Evolutionary conservation across 2,329 filamentous ascomycete genomes (phyloP).

Genomic region (Hypoxylon sp.): DNA sequence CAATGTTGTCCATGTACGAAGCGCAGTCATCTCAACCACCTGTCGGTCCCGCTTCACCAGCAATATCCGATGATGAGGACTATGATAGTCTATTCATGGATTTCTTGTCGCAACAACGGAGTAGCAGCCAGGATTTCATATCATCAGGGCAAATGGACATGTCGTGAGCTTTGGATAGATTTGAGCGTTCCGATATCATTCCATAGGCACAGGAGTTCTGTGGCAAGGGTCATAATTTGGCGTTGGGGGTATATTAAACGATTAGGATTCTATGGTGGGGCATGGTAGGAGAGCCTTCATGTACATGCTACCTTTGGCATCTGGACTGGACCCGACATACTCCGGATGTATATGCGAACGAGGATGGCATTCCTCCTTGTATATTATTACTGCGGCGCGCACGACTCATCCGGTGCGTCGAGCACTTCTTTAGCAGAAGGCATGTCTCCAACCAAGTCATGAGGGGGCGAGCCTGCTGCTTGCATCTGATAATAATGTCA

Average conservation of each 20-base stretch:
- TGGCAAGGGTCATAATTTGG: constrained; percentile 40
- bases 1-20: constrained; percentile 67
- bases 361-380: constrained; percentile 36
- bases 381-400: constrained; percentile 70
- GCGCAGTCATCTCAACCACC: constrained; percentile 44
- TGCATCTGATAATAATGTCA: constrained; percentile 81
- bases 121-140: constrained; percentile 47
- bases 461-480: constrained; percentile 89
- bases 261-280: constrained; percentile 44
- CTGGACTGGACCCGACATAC: constrained; percentile 32
- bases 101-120: constrained; percentile 64
- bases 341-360: constrained; percentile 49
- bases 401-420: constrained; percentile 72
- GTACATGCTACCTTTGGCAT: constrained; percentile 44
- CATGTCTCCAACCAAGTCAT: constrained; percentile 93
- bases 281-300: constrained; percentile 25
- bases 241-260: constrained; percentile 44
- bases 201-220: constrained; percentile 31
- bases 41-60: constrained; percentile 47
- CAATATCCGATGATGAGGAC: constrained; percentile 69
- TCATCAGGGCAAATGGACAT: constrained; percentile 64
- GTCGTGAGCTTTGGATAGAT: constrained; percentile 53
- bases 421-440: constrained; percentile 82
- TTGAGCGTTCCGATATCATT: constrained; percentile 34
- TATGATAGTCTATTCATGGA: constrained; percentile 78